Conservation (phyloP, 148 eudicot genomes). For the Dianthus caryophyllus region DNA sequence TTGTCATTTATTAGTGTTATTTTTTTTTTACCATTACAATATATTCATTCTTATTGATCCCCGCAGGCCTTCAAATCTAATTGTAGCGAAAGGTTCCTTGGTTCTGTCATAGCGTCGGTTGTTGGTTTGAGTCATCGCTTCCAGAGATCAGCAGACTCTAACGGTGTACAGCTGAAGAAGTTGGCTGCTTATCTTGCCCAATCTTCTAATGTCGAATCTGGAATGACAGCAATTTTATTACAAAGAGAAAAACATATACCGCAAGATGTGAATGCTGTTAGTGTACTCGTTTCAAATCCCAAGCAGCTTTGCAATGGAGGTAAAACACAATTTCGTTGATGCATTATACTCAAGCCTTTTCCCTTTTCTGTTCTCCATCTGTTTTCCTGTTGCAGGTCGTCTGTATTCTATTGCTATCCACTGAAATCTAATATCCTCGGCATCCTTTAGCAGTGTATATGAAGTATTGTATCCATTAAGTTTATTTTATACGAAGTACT, state of each 20-base stretch:
- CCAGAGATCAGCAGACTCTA: conserved; percentile 57
- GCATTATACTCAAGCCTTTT: background rate
- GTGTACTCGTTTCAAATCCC: conserved; percentile 60
- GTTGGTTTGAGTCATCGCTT: conserved; percentile 86
- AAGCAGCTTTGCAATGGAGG: conserved; percentile 42
- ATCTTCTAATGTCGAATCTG: conserved; percentile 40
- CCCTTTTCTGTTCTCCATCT: background rate
- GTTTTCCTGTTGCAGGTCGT: background rate
- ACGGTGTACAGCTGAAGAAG: conserved; percentile 64
- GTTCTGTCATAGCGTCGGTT: conserved; percentile 77
- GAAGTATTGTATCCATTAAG: no score
- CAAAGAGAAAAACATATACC: conserved; percentile 65
- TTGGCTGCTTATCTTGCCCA: conserved; percentile 63
- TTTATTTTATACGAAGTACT: no score
- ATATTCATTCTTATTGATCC: background rate
- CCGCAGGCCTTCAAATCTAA: conserved; percentile 37
- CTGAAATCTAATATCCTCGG: background rate
- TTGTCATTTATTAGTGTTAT: background rate
- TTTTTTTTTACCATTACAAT: background rate
- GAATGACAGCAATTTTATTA: conserved; percentile 53
- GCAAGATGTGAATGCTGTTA: conserved; percentile 76
- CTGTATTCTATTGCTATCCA: background rate
- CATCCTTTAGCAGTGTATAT: background rate
- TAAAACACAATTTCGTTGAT: conserved; percentile 18
- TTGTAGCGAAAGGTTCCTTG: conserved; percentile 37